Evolutionary conservation across 2,329 filamentous ascomycete genomes (phyloP).

Genomic region (Fusarium praegraminearum): DNA sequence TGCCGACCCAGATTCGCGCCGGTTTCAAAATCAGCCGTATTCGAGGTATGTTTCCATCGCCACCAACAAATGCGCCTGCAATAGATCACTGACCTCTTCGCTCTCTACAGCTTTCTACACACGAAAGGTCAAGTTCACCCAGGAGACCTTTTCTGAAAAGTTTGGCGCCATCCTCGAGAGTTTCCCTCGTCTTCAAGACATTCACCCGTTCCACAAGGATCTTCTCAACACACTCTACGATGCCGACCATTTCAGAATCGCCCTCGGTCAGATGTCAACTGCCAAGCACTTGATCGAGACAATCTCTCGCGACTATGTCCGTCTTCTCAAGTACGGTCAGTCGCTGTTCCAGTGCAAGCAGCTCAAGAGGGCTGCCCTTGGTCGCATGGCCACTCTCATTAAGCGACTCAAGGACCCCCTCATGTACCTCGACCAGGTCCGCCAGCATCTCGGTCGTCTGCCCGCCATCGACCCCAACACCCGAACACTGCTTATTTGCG

Average conservation of each 20-base stretch:
- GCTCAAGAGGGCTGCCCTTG: slow-evolving; percentile 93
- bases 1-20: slow-evolving; percentile 94
- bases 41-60: slow-evolving; percentile 61
- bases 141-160: slow-evolving; percentile 97
- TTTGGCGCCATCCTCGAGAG: slow-evolving; percentile 89
- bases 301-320: slow-evolving; percentile 94
- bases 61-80: background rate
- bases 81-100: slow-evolving; percentile 22
- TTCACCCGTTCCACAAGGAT: slow-evolving; percentile 89
- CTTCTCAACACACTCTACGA: slow-evolving; percentile 97
- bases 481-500: slow-evolving; percentile 93
- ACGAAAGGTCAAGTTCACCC: slow-evolving; percentile 97
- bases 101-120: slow-evolving; percentile 83
- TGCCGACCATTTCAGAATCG: slow-evolving; percentile 97
- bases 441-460: slow-evolving; percentile 96
- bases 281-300: slow-evolving; percentile 98
- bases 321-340: slow-evolving; percentile 91
- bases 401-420: slow-evolving; percentile 95
- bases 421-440: slow-evolving; percentile 89
- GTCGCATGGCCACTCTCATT: slow-evolving; percentile 98
- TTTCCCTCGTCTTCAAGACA: slow-evolving; percentile 92
- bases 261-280: slow-evolving; percentile 93
- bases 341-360: slow-evolving; percentile 99
- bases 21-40: slow-evolving; percentile 97
- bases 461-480: slow-evolving; percentile 99